Percentiles rank a stretch among this genome's conserved stretches.
Evolutionary conservation across 1,139 yeast genomes (phyloP).

Genomic region (Saccharomyces hybrid): DNA sequence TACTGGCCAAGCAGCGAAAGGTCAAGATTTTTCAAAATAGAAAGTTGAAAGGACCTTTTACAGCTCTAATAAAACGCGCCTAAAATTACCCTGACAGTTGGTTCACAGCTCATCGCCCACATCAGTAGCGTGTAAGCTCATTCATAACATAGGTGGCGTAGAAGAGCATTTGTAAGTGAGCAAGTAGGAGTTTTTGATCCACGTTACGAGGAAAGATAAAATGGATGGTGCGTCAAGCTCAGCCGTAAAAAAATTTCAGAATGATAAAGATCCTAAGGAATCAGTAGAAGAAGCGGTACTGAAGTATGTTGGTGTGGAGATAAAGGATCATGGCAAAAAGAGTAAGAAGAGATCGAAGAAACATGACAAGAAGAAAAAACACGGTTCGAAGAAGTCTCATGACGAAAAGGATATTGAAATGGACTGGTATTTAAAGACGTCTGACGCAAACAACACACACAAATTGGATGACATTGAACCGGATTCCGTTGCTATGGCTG

Average conservation of each 20-base stretch:
- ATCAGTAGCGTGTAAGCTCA: neutral
- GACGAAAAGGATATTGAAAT: neutral
- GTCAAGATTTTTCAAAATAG: neutral
- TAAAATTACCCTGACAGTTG: neutral
- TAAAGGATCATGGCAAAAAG: neutral
- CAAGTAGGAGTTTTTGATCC: neutral
- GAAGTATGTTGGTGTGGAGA: conserved; percentile 47
- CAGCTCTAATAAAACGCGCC: neutral
- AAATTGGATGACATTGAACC: conserved; percentile 8
- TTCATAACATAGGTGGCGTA: neutral
- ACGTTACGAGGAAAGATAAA: neutral
- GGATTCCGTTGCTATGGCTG: conserved; percentile 27
- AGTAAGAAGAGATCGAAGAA: conserved; percentile 1
- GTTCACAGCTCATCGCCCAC: neutral
- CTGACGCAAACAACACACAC: neutral
- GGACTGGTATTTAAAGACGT: neutral
- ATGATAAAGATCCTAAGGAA: conserved; percentile 16
- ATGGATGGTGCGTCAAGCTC: neutral
- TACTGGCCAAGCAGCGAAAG: neutral
- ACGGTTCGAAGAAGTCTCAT: conserved; percentile 1
- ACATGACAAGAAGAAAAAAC: conserved; percentile 2
- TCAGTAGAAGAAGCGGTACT: conserved; percentile 54
- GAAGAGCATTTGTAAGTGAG: neutral
- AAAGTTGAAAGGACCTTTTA: neutral
- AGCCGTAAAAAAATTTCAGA: conserved; percentile 2